A percentile compares a stretch with the other conserved stretches of the same genome.
Evolutionary conservation across 2,329 filamentous ascomycete genomes (phyloP).

Genomic region (Diaporthe vaccinii): DNA sequence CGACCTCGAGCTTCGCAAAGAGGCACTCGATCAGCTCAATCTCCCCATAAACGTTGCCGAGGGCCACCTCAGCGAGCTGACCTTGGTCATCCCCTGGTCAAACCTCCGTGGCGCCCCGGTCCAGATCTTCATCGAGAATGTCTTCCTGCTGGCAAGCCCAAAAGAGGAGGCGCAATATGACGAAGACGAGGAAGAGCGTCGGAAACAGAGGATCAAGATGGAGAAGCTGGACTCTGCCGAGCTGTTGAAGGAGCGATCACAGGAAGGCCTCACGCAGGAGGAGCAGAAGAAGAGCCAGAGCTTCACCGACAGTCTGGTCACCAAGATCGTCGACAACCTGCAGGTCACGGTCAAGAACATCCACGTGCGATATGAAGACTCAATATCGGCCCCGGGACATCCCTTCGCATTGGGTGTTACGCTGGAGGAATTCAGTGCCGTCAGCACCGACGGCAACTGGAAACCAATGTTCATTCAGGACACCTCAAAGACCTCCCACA

Average conservation of each 20-base stretch:
- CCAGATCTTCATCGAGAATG: slow-evolving; percentile 95
- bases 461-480: slow-evolving; percentile 96
- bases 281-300: slow-evolving; percentile 98
- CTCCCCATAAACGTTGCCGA: slow-evolving; percentile 97
- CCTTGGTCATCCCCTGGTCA: slow-evolving; percentile 95
- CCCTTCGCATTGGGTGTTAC: slow-evolving; percentile 95
- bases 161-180: slow-evolving; percentile 96
- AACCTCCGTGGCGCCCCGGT: slow-evolving; percentile 95
- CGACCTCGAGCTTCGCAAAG: slow-evolving; percentile 90
- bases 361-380: slow-evolving; percentile 97
- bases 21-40: slow-evolving; percentile 97
- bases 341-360: slow-evolving; percentile 99
- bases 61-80: slow-evolving; percentile 92
- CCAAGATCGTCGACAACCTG: slow-evolving; percentile 97
- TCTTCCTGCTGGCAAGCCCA: slow-evolving; percentile 93
- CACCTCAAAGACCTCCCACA: slow-evolving; percentile 86
- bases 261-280: slow-evolving; percentile 93
- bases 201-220: slow-evolving; percentile 95
- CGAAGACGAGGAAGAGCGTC: slow-evolving; percentile 88
- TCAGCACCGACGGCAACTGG: slow-evolving; percentile 97
- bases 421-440: slow-evolving; percentile 94
- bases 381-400: slow-evolving; percentile 93
- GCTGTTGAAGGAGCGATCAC: slow-evolving; percentile 89
- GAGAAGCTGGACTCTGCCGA: slow-evolving; percentile 98
- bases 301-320: slow-evolving; percentile 94